A percentile compares a stretch with the other conserved stretches of the same genome.
phyloP scores from a whole-genome alignment of 1,139 yeast genomes.

The Pichia sp. region DNA sequence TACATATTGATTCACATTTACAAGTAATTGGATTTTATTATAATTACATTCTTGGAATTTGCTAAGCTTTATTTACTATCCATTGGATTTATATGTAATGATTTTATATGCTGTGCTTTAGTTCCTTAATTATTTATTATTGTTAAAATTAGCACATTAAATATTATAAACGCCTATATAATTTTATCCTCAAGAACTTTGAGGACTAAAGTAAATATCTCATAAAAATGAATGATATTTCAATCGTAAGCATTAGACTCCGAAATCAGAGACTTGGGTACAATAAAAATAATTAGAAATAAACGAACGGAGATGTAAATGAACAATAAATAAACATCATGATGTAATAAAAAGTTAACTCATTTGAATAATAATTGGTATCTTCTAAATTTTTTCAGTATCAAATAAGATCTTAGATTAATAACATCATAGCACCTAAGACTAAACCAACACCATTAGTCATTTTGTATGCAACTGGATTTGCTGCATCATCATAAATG shows the following conservation, averaged over 20 bases:
- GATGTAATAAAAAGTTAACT: too few species aligned
- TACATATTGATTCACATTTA: conserved; percentile 46
- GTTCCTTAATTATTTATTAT: not conserved
- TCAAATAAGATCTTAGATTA: not conserved
- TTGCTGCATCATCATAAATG: not conserved
- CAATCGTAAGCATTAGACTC: too few species aligned
- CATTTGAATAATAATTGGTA: too few species aligned
- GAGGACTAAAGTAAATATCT: too few species aligned
- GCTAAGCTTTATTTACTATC: not conserved
- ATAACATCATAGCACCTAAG: not conserved
- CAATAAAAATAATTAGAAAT: too few species aligned
- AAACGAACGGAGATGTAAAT: too few species aligned
- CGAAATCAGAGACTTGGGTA: too few species aligned
- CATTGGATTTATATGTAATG: not conserved
- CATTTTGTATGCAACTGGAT: not conserved
- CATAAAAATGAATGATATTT: too few species aligned
- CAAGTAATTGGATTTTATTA: conserved; percentile 52
- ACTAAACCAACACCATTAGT: not conserved
- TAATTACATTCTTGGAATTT: conserved; percentile 12
- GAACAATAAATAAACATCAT: too few species aligned
- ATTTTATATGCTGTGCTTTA: not conserved
- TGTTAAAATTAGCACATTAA: not conserved
- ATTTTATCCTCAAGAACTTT: too few species aligned
- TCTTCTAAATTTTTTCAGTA: too few species aligned
- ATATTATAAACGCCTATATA: too few species aligned